Conservation (phyloP, 2,329 filamentous ascomycete genomes). For the Scedosporium dehoogii region DNA sequence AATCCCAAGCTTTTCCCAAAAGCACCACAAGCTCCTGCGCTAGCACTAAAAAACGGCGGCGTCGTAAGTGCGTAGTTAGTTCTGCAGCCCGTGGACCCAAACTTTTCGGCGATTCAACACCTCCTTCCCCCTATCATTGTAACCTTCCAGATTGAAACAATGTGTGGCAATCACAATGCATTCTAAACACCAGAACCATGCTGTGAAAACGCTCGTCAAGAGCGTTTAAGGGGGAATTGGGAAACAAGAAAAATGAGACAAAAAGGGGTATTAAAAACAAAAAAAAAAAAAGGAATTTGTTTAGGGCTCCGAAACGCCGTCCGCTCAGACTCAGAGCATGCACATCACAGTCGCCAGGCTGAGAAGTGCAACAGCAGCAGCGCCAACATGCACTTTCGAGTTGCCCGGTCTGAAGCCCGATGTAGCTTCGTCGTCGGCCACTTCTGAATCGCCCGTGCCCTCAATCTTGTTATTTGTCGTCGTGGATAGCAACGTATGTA, state of each 20-base stretch:
- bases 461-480: neutral
- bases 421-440: neutral
- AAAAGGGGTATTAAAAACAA: neutral
- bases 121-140: too few relatives aligned
- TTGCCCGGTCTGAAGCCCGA: neutral
- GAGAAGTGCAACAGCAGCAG: neutral
- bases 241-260: neutral
- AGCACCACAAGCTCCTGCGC: neutral
- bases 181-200: neutral
- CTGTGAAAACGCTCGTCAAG: neutral
- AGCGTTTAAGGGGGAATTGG: neutral
- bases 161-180: neutral
- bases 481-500: neutral
- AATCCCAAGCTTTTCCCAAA: neutral
- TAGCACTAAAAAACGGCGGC: neutral
- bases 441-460: neutral
- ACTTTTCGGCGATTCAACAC: neutral
- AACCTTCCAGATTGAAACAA: too few relatives aligned
- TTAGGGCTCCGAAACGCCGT: neutral
- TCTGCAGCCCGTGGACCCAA: neutral
- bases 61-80: neutral
- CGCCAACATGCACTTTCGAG: neutral
- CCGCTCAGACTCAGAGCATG: neutral
- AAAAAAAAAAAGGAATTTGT: neutral
- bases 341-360: slow-evolving; percentile 3